phyloP scores from a whole-genome alignment of 495 filamentous ascomycete species.

The Xylaria intraflava region DNA sequence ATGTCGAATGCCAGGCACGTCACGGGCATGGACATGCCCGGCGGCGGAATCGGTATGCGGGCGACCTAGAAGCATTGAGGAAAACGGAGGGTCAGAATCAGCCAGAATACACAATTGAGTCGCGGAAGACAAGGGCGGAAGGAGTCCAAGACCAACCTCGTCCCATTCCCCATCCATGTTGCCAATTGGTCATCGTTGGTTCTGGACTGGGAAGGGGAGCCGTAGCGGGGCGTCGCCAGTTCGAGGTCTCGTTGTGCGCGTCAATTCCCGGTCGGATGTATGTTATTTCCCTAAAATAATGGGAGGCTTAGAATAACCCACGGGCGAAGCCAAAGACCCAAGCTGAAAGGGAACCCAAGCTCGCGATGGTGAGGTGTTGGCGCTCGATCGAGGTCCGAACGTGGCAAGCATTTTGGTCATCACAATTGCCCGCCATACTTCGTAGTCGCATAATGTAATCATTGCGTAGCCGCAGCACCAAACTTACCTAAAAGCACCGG shows the following conservation, averaged over 20 bases:
- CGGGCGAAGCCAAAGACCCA: not conserved
- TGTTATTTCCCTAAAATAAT: no score
- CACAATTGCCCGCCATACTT: no score
- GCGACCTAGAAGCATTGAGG: conserved; percentile 48
- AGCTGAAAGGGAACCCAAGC: no score
- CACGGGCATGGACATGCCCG: conserved; percentile 57
- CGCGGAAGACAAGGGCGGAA: not conserved
- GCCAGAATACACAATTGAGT: not conserved
- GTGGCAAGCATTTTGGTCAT: no score
- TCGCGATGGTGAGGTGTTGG: no score
- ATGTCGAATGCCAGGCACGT: conserved; percentile 81
- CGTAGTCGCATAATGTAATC: no score
- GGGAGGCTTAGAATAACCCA: not conserved
- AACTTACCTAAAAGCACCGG: no score
- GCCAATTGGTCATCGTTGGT: conserved; percentile 22
- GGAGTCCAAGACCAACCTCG: conserved; percentile 39
- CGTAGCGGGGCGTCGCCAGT: not conserved
- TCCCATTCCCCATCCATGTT: conserved; percentile 59
- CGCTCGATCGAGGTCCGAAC: no score
- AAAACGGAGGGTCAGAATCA: not conserved
- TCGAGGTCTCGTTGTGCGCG: not conserved
- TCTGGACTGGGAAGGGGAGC: not conserved
- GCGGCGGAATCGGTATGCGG: conserved; percentile 62
- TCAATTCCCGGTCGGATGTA: not conserved
- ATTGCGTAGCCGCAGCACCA: no score